Base-by-base conservation (phyloP, 306 rosid genomes). In the Myrica gale region DNA sequence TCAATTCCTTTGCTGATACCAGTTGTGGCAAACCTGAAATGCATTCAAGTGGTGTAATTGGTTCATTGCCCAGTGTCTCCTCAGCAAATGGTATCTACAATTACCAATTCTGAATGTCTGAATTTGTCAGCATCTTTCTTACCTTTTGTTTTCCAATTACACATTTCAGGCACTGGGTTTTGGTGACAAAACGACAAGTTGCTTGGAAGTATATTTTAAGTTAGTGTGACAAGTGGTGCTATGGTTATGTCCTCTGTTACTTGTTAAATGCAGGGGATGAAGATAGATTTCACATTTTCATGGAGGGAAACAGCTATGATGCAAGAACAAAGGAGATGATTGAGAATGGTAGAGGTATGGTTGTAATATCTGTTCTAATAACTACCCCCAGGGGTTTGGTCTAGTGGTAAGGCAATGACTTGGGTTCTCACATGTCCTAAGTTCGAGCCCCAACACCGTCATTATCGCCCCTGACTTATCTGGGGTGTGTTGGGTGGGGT, bases 71-170 rank as follows among this genome's bases (percentile, higher is more conserved):
- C 20, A 55, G 41, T 44, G 45, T 55, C 54, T 79, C 69, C 70
- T 42, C 77, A 44, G 68, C 62, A 54, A 69, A 6, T 65, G 62
- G 82, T 79, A 20, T 57, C 6, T 21, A 21, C 63, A 21, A 57
- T 3, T 57, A 21, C 63, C n/a, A 57, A 57, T 13, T 37, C 53
- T 32, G 37, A 52, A 52, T 5, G 19, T 52, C 9, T 1, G 7
- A 11, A 9, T 48, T 11, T 2, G 11, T 48, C 4, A 9, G 4
- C 9, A n/a, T 15, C 3, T 8, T 54, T 17, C 21, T 54, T 19
- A 17, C 17, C 23, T 54, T n/a, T 5, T 54, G 4, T 54, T 54
- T 9, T n/a, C n/a, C 0, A 54, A 8, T 54, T 54, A n/a, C n/a
- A 54, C 23, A 54, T 54, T n/a, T 7, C 58, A n/a, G n/a, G 17